Base-by-base conservation (phyloP, 306 rosid genomes). In the Casuarina cunninghamiana region DNA sequence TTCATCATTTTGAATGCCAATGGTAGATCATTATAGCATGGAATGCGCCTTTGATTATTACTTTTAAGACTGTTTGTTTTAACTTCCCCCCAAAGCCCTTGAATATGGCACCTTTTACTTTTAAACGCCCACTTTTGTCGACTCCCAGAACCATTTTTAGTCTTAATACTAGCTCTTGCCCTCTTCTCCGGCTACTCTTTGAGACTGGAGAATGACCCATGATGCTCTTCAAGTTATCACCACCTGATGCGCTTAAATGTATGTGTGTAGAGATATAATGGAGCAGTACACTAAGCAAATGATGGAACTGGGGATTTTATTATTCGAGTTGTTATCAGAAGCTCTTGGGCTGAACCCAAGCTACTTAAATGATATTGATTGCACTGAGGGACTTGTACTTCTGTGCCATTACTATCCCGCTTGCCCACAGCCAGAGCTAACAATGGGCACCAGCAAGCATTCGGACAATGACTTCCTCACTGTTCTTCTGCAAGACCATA, bases 401-500 rank as follows among this genome's bases (percentile, higher is more conserved):
- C 11, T 71, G 17, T 49, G 75, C 21, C 75, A 71, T 12, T 71
- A 71, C 45, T 71, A 48, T 71, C 75, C 75, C 5, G 60, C 75
- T 12, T 71, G 75, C 12, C 75, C 75, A 11, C 58, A 71, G 17
- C 75, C 60, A 15, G 60, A 71, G 16, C 8, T 49, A 35, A 71
- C 75, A 5, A 5, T 49, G 12, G 75, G 75, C n/a, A 15, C 60
- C 13, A 49, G 19, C 57, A 71, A 71, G 72, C 86, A 79, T 66
- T 0, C 83, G 6, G 81, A 79, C 38, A 21, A 13, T 50, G 46
- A 26, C 58, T 79, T 79, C 60, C 2, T 83, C 58, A 79, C 83
- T 1, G 26, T 83, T 49, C 83, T 83, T 39, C 62, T 75, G 5
- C 81, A 83, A 75, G 83, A 83, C 19, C 78, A 79, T 45, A 44